phyloP scores from a whole-genome alignment of 352 stramenopile genomes.

The Phytopythium delawarense region DNA sequence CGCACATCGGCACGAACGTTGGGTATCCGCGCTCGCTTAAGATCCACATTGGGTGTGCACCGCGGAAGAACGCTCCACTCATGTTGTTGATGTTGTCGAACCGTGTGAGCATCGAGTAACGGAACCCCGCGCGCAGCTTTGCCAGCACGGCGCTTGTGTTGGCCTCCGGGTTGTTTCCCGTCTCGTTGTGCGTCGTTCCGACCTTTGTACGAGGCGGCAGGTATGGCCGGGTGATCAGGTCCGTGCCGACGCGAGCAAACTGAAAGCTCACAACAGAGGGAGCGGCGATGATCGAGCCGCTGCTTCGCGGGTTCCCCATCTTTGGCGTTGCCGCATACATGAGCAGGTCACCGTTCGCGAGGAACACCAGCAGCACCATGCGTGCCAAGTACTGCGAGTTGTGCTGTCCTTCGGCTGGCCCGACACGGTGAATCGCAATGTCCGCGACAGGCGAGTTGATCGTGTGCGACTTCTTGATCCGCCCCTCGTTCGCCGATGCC shows the following conservation, averaged over 20 bases:
- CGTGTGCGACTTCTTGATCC: slow-evolving; percentile 78
- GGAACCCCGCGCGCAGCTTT: slow-evolving; percentile 74
- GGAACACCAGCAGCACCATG: slow-evolving; percentile 83
- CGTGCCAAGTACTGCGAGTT: slow-evolving; percentile 71
- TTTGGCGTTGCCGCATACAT: slow-evolving; percentile 69
- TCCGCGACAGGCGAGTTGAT: slow-evolving; percentile 82
- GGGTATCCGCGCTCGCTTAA: slow-evolving; percentile 60
- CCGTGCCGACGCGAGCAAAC: slow-evolving; percentile 61
- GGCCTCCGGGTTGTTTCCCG: slow-evolving; percentile 40
- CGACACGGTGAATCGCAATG: slow-evolving; percentile 77
- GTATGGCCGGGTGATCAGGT: slow-evolving; percentile 78
- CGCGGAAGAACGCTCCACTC: slow-evolving; percentile 82
- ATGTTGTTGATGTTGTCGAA: slow-evolving; percentile 85
- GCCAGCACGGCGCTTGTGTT: slow-evolving; percentile 66
- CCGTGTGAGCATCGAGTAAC: slow-evolving; percentile 81
- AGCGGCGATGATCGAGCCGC: slow-evolving; percentile 12
- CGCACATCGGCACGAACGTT: slow-evolving; percentile 73
- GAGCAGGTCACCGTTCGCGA: slow-evolving; percentile 81
- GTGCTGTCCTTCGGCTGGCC: slow-evolving; percentile 62
- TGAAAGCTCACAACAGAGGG: slow-evolving; percentile 33
- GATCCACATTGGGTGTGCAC: slow-evolving; percentile 82
- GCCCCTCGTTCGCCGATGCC: slow-evolving; percentile 64
- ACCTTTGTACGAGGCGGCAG: slow-evolving; percentile 53
- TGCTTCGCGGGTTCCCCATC: slow-evolving; percentile 16
- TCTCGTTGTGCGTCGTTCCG: slow-evolving; percentile 40